Base-by-base conservation (phyloP, 495 filamentous ascomycete species). In the Paragyromitra xinjiangensis region DNA sequence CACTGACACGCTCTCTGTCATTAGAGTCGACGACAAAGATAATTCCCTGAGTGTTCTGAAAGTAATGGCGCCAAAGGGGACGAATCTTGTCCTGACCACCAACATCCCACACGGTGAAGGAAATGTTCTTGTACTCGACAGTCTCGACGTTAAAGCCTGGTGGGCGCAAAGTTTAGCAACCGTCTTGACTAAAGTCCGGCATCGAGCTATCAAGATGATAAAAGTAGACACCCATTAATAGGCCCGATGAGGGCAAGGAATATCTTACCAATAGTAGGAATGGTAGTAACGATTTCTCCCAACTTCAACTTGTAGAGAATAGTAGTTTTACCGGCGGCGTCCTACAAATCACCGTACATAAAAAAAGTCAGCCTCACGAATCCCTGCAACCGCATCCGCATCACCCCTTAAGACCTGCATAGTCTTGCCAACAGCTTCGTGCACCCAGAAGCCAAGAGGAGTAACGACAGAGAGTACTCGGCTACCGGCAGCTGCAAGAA, bases 1-100 rank as follows among this genome's bases (percentile, higher is more conserved):
- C 95, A 84, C 94, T 92, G 78, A 99, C 90, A 96, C 95, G 95
- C 85, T 99, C 95, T 81, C 95, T 94, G 90, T 99, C 95, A 85
- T 99, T 99, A 91, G 93, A 97, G 86, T 99, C 95, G 82, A 99
- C 96, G 77, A 99, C 95, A 89, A 99, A 99, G 87, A 99, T 99
- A 88, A 99, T 98, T 86, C 95, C 95, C 87, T 99, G 95, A 78
- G 95, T 99, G 88, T 99, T 99, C 88, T 99, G 95, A 92, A 97
- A 99, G 86, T 99, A 99, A 88, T 99, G 95, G 87, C 95, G 92
- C 95, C 95, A 99, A 83, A 99, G 88, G 83, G 95, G 95, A 85
- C 95, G 91, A 85, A 99, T 99, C 92, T 99, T 99, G 89, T 99
- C 95, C 89, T 99, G 95, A 84, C 95, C 95, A 88, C 95, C 95